Percentiles rank a stretch among this genome's conserved stretches.
phyloP scores from a whole-genome alignment of 345 rosid genomes.

The Stellera chamaejasme region DNA sequence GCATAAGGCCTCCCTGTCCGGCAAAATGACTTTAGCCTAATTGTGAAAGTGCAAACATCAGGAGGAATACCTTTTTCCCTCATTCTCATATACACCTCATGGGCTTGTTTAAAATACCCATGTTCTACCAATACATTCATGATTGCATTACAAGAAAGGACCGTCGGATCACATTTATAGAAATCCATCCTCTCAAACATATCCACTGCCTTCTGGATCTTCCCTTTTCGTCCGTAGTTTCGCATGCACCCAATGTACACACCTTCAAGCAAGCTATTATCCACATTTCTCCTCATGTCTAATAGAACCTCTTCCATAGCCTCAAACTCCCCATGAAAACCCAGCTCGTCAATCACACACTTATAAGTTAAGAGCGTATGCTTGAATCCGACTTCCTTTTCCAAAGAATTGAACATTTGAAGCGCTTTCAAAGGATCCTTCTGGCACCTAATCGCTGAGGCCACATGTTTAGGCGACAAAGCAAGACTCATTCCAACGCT shows the following conservation, averaged over 20 bases:
- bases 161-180: slow-evolving; percentile 57
- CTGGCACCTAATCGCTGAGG: slow-evolving; percentile 63
- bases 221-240: slow-evolving; percentile 67
- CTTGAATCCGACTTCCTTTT: slow-evolving; percentile 55
- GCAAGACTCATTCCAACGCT: slow-evolving; percentile 39
- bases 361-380: slow-evolving; percentile 68
- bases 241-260: slow-evolving; percentile 63
- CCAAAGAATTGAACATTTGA: slow-evolving; percentile 66
- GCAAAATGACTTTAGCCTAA: slow-evolving; percentile 87
- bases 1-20: slow-evolving; percentile 68
- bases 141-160: slow-evolving; percentile 63
- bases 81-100: slow-evolving; percentile 88
- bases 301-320: slow-evolving; percentile 56
- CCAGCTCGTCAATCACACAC: slow-evolving; percentile 67
- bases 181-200: slow-evolving; percentile 95
- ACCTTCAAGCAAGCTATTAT: slow-evolving; percentile 59
- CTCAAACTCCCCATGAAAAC: slow-evolving; percentile 63
- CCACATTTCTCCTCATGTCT: slow-evolving; percentile 45
- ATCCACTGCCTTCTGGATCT: slow-evolving; percentile 73
- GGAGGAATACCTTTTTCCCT: slow-evolving; percentile 49
- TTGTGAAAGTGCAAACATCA: slow-evolving; percentile 73
- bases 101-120: slow-evolving; percentile 64
- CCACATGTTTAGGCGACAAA: slow-evolving; percentile 77
- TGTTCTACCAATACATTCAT: slow-evolving; percentile 79
- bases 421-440: slow-evolving; percentile 62